These are phyloP conservation scores for Piper longum DNA, from an alignment of 164 flowering plant genomes.

Conservation along the genomic window DNA sequence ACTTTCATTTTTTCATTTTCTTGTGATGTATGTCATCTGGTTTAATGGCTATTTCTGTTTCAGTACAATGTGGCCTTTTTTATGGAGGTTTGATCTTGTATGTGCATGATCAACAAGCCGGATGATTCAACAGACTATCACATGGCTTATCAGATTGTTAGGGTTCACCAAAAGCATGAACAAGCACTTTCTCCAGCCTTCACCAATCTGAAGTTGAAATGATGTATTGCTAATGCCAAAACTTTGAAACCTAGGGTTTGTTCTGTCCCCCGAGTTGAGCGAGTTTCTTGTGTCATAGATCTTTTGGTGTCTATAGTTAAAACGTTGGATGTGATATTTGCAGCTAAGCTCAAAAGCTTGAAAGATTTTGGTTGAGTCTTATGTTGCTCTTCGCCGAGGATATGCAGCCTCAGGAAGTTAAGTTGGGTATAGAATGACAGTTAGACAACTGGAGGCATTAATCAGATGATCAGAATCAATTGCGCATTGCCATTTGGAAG, in stretches of 20 bases:
- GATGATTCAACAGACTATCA: conserved; percentile 87
- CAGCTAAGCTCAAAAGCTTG: conserved; percentile 73
- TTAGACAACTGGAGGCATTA: conserved; percentile 91
- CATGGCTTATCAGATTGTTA: conserved; percentile 90
- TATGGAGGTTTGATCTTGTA: conserved; percentile 95
- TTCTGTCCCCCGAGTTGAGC: background rate
- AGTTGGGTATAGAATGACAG: conserved; percentile 97
- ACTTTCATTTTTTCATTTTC: background rate
- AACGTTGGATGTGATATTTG: conserved; percentile 2
- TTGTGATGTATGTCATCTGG: background rate
- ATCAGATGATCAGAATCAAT: conserved; percentile 88
- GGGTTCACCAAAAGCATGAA: conserved; percentile 90
- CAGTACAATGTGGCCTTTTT: conserved; percentile 98
- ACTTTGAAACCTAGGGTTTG: conserved; percentile 83
- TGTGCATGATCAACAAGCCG: conserved; percentile 95
- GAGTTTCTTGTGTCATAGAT: background rate
- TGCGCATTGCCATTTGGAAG: conserved; percentile 71
- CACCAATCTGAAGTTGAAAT: conserved; percentile 69
- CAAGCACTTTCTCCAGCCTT: conserved; percentile 78
- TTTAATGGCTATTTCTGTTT: background rate
- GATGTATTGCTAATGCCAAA: conserved; percentile 84
- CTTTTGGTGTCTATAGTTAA: background rate
- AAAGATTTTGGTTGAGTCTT: conserved; percentile 77
- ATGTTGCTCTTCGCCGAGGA: conserved; percentile 81
- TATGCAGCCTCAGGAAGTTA: conserved; percentile 86